phyloP scores from a whole-genome alignment of 2,329 filamentous ascomycete species.

The Colletotrichum sp. region DNA sequence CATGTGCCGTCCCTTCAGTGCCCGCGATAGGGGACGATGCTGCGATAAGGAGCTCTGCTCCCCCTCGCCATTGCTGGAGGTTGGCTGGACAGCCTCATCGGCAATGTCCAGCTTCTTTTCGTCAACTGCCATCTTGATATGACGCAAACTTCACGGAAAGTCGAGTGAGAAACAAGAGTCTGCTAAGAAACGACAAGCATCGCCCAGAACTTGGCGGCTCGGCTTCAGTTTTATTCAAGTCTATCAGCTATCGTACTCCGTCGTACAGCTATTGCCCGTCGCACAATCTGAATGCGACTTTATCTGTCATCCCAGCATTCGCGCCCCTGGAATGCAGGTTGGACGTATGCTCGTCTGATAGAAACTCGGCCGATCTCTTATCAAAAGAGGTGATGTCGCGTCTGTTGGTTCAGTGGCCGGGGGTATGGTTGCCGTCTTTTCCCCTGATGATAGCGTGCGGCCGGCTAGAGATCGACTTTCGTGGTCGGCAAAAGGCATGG shows the following conservation, averaged over 20 bases:
- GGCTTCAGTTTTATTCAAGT: neutral
- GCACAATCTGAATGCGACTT: neutral
- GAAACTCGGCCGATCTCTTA: neutral
- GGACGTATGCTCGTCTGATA: neutral
- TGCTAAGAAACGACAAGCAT: neutral
- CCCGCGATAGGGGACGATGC: neutral
- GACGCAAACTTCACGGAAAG: neutral
- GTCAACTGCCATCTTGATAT: neutral
- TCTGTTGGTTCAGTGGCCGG: neutral
- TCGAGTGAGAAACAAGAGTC: accelerated
- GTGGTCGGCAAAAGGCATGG: neutral
- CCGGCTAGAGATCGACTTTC: neutral
- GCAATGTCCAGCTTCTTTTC: neutral
- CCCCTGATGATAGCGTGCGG: neutral
- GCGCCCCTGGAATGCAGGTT: neutral
- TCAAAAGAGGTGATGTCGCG: neutral
- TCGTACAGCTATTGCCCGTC: neutral
- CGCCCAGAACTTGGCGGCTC: neutral
- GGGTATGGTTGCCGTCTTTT: neutral
- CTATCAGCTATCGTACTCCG: too few species aligned
- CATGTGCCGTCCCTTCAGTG: conserved; percentile 47
- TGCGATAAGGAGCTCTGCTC: neutral
- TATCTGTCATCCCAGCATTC: neutral
- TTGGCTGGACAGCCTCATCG: neutral
- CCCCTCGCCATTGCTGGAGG: neutral